Base-by-base conservation (phyloP, 345 rosid genomes). In the Eucalyptus pumila region DNA sequence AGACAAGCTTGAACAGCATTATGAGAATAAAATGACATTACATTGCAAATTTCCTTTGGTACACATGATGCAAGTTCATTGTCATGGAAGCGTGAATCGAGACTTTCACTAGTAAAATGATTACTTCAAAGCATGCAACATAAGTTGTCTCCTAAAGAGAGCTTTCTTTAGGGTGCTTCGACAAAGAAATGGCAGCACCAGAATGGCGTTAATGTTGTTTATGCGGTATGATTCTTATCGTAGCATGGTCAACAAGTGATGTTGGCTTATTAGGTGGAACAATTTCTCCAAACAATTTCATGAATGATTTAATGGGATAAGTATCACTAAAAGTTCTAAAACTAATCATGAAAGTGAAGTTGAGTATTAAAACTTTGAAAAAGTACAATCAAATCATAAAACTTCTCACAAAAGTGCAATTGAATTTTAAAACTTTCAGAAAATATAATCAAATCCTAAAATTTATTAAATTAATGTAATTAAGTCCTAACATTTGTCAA, bases 251-350 rank as follows among this genome's bases (percentile, higher is more conserved):
- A 4, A 65, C 37, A 14, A n/a, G 40, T 65, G 76, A n/a, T n/a
- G 72, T 1, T 62, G 76, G 21, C 0, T 0, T 65, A n/a, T n/a
- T 65, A 14, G 11, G 0, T 65, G 76, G 40, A 65, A 65, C 40
- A 6, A 26, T n/a, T 65, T 14, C 1, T 65, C 76, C 76, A n/a
- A 65, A 65, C 0, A 0, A 65, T 60, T 60, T 60, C 69, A 6
- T 60, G 34, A 60, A 60, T 12, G 0, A 27, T 27, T 60, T 60
- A 60, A 60, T 0, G 8, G 16, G 67, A 27, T 60, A 60, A 27
- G 16, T 60, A 0, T 3, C 0, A 60, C 4, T 0, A 2, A 1
- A 6, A 60, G 4, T 60, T 2, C 0, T 27, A 60, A 27, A 27
- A 27, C 0, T 60, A 0, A 0, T 60, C 32, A 56, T 2, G 6